Evolutionary conservation across 139 green algal genomes (phyloP), one percentile per base, ranked within the genome.

Genomic region (Chlorella vulgaris): DNA sequence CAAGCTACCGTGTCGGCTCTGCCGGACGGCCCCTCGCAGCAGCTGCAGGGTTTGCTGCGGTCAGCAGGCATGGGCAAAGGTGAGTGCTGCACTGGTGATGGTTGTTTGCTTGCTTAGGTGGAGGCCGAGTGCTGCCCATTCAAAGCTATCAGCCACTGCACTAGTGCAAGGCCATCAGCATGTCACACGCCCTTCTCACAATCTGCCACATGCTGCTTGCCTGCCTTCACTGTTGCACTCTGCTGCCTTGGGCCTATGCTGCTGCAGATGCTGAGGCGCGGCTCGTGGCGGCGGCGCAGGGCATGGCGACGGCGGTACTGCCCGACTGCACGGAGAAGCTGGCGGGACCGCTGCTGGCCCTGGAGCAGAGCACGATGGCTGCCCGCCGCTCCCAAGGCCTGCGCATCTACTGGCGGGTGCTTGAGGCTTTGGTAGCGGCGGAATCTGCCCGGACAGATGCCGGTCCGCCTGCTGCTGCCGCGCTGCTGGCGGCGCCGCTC

Each of bases 401-500:
- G 10, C n/a, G 40, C 8, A 55, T 80, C 29, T 71, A 71, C 58
- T 80, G 74, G 74, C 58, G 58, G 7, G 42, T 18, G 50, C 58
- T 80, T 55, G 38, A 60, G 74, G 39, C 38, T 4, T n/a, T 80
- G 55, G 58, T 60, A 28, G 55, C 58, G 3, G 74, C 74, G 8
- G 74, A 80, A 55, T 28, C 15, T 0, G 58, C 74, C 13, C 69
- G 63, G 18, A 21, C 53, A 7, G n/a, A 40, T 19, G 26, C 61
- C 43, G 39, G 70, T 47, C 40, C 61, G 39, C 29, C 65, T 13
- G 55, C 60, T 7, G 35, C 67, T 35, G 61, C 50, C 28, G 53
- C 69, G 1, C 86, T 94, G 61, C 78, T 93, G 29, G 69, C 51
- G 19, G 67, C 69, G 2, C 38, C 65, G 55, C 42, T 76, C 39